phyloP scores from a whole-genome alignment of 2,329 filamentous ascomycete genomes.

The Fusarium verrucosum region DNA sequence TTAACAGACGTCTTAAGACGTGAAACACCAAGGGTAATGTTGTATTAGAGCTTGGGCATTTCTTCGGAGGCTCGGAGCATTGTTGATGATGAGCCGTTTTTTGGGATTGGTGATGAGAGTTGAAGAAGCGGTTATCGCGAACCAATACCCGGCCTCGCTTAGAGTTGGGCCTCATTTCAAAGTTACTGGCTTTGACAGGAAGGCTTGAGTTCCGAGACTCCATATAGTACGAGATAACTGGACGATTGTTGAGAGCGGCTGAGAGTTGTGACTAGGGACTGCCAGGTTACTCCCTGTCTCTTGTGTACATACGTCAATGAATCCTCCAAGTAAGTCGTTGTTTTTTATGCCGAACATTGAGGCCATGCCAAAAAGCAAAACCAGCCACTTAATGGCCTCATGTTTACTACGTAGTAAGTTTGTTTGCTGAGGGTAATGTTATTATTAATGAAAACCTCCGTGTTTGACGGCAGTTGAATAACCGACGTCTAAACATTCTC shows the following conservation, averaged over 20 bases:
- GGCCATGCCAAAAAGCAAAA: not conserved
- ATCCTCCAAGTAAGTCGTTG: too few species aligned
- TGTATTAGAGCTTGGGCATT: not conserved
- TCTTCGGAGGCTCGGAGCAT: not conserved
- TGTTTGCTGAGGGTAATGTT: not conserved
- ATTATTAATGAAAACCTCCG: not conserved
- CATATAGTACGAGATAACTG: not conserved
- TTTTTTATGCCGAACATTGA: too few species aligned
- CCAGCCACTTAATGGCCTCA: not conserved
- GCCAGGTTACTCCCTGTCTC: not conserved
- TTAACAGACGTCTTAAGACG: conserved; percentile 22
- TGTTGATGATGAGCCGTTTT: conserved; percentile 1
- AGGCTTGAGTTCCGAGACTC: not conserved
- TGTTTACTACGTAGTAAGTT: not conserved
- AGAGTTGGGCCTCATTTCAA: conserved; percentile 4
- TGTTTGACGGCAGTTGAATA: not conserved
- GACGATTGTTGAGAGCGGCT: not conserved
- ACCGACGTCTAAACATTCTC: not conserved
- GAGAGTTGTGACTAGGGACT: not conserved
- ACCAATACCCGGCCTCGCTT: not conserved
- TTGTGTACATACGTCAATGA: too few species aligned
- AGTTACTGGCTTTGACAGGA: not conserved
- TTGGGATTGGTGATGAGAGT: not conserved
- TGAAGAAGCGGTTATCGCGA: conserved; percentile 4
- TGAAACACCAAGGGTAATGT: conserved; percentile 28